Percentiles rank a stretch among this genome's conserved stretches.
Evolutionary conservation across 192 early-diverging fungal genomes (phyloP).

Genomic region (Coemansia sp.): DNA sequence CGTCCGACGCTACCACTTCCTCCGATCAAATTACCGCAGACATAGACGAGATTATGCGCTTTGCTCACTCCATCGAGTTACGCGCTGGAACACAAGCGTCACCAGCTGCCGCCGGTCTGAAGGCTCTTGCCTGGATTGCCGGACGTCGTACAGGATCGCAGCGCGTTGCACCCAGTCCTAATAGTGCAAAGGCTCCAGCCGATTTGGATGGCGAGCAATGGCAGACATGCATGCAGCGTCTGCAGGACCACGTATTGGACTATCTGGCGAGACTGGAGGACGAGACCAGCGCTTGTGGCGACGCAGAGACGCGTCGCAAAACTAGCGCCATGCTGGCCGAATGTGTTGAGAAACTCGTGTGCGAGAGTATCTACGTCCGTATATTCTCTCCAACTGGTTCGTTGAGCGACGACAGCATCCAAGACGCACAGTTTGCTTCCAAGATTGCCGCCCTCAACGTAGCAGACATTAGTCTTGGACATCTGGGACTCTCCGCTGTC

Average conservation of each 20-base stretch:
- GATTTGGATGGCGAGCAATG: constrained; percentile 24
- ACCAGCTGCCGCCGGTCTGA: not conserved
- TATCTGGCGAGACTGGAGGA: constrained; percentile 26
- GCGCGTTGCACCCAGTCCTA: not conserved
- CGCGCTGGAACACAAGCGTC: constrained; percentile 3
- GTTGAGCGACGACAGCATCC: constrained; percentile 56
- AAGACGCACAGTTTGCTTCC: constrained; percentile 64
- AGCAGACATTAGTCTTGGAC: constrained; percentile 58
- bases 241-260: constrained; percentile 17
- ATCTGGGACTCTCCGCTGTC: constrained; percentile 55
- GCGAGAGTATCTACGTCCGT: constrained; percentile 29
- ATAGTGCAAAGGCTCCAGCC: not conserved
- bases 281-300: constrained; percentile 49
- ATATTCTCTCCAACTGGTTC: constrained; percentile 30
- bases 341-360: constrained; percentile 43
- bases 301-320: constrained; percentile 31
- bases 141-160: constrained; percentile 16
- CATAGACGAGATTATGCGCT: constrained; percentile 41
- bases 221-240: constrained; percentile 29
- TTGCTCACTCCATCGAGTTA: constrained; percentile 30
- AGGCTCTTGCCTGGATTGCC: constrained; percentile 32
- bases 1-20: constrained; percentile 15
- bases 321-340: constrained; percentile 25
- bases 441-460: constrained; percentile 67
- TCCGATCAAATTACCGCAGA: constrained; percentile 27